These are phyloP conservation scores for Berberis vulgaris DNA, from an alignment of 164 flowering plant species.

Conservation along the genomic window DNA sequence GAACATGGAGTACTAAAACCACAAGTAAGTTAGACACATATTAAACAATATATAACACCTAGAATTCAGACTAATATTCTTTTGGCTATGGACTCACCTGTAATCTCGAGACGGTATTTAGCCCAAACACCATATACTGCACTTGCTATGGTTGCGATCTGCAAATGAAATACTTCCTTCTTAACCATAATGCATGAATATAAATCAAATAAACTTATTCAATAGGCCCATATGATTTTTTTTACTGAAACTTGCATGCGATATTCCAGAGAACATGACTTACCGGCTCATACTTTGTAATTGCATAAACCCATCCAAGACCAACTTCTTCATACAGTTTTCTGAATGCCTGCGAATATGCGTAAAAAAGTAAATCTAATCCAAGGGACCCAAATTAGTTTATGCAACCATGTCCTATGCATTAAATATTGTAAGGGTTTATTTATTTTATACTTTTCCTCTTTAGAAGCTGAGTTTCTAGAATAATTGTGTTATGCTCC, in stretches of 20 bases:
- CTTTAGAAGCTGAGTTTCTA: too few species aligned
- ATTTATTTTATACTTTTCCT: too few species aligned
- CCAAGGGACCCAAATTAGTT: neutral
- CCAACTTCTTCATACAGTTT: conserved; percentile 86
- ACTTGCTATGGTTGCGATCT: conserved; percentile 18
- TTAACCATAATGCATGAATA: neutral
- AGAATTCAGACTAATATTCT: too few species aligned
- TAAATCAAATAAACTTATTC: neutral
- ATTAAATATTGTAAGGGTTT: neutral
- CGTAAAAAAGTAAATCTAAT: neutral
- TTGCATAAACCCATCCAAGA: conserved; percentile 92
- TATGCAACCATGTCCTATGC: neutral
- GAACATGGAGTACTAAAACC: too few species aligned
- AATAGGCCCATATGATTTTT: neutral
- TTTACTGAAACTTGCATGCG: neutral
- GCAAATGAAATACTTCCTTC: conserved; percentile 1
- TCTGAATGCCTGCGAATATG: conserved; percentile 65
- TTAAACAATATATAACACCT: too few species aligned
- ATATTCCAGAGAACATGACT: conserved; percentile 11
- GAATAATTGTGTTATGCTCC: too few species aligned
- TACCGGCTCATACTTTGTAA: conserved; percentile 85
- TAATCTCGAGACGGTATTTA: conserved; percentile 24
- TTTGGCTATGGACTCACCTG: conserved; percentile 11
- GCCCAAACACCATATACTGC: conserved; percentile 27
- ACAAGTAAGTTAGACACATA: too few species aligned